These are phyloP conservation scores for Cicer arietinum DNA, from an alignment of 306 rosid genomes.

Conservation along the genomic window DNA sequence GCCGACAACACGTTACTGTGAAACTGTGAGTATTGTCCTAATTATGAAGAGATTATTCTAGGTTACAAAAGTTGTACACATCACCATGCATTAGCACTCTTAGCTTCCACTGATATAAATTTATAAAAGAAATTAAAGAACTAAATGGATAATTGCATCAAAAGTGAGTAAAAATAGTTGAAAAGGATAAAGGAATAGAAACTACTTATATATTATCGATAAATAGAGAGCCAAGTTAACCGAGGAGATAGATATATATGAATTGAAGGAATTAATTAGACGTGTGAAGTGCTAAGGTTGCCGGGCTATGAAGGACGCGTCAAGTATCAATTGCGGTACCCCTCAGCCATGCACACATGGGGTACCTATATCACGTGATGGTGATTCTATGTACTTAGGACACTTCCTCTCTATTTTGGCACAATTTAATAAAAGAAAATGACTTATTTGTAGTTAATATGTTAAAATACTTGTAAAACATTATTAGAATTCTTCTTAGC, in stretches of 20 bases:
- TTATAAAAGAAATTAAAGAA: too few species aligned
- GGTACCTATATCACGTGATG: not conserved
- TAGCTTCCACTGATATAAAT: too few species aligned
- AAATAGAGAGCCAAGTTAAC: not conserved
- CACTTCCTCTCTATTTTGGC: not conserved
- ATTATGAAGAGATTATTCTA: slow-evolving; percentile 4
- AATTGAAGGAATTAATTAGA: not conserved
- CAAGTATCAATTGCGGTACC: not conserved
- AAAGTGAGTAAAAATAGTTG: too few species aligned
- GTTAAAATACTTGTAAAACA: too few species aligned
- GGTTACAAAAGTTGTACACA: not conserved
- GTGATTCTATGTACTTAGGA: not conserved
- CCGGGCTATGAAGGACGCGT: not conserved
- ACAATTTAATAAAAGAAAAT: too few species aligned
- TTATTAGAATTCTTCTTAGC: too few species aligned
- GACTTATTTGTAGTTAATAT: too few species aligned
- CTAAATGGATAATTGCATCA: too few species aligned
- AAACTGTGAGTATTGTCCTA: slow-evolving; percentile 24
- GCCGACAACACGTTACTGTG: slow-evolving; percentile 21
- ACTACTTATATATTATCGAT: not conserved
- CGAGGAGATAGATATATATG: not conserved
- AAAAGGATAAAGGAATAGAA: too few species aligned
- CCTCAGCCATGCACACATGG: slow-evolving; percentile 12
- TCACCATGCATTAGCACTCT: not conserved
- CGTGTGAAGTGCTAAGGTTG: slow-evolving; percentile 24